phyloP scores from a whole-genome alignment of 257 asterid genomes.

The Gentiana straminea region DNA sequence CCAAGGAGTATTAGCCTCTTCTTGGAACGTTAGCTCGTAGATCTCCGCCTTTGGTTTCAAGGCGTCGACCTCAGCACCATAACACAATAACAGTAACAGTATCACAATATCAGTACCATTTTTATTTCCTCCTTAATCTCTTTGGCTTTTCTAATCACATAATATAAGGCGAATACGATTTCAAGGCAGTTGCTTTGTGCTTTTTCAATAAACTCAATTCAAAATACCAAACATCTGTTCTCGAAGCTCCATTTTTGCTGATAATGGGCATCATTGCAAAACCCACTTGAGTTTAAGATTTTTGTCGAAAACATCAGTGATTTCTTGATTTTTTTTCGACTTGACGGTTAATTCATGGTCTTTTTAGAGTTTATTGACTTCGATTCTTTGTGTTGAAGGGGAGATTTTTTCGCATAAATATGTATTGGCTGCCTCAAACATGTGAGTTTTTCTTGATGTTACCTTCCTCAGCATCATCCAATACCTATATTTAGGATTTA shows the following conservation, averaged over 20 bases:
- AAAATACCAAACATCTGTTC: slow-evolving; percentile 31
- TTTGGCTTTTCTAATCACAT: slow-evolving; percentile 28
- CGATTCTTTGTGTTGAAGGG: slow-evolving; percentile 39
- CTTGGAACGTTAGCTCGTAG: too few species aligned
- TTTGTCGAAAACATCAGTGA: slow-evolving; percentile 24
- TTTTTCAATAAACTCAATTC: slow-evolving; percentile 56
- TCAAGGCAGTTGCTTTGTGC: slow-evolving; percentile 32
- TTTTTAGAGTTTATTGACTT: slow-evolving; percentile 45
- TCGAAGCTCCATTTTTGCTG: slow-evolving; percentile 8
- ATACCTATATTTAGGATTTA: too few species aligned
- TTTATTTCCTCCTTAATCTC: slow-evolving; percentile 39
- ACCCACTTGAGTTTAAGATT: slow-evolving; percentile 35
- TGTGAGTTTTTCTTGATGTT: slow-evolving; percentile 19
- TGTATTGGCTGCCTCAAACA: slow-evolving; percentile 42
- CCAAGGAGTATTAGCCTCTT: too few species aligned
- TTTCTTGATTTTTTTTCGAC: slow-evolving; percentile 48
- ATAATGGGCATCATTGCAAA: slow-evolving; percentile 24
- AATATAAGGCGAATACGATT: slow-evolving; percentile 30
- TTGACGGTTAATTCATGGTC: slow-evolving; percentile 36
- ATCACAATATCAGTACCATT: slow-evolving; percentile 13
- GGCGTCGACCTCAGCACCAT: too few species aligned
- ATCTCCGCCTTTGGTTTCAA: too few species aligned
- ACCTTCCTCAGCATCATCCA: too few species aligned
- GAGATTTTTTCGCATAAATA: slow-evolving; percentile 49
- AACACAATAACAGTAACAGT: too few species aligned